Conservation (phyloP, 192 early-diverging fungal species). For the Coemansia sp. region DNA sequence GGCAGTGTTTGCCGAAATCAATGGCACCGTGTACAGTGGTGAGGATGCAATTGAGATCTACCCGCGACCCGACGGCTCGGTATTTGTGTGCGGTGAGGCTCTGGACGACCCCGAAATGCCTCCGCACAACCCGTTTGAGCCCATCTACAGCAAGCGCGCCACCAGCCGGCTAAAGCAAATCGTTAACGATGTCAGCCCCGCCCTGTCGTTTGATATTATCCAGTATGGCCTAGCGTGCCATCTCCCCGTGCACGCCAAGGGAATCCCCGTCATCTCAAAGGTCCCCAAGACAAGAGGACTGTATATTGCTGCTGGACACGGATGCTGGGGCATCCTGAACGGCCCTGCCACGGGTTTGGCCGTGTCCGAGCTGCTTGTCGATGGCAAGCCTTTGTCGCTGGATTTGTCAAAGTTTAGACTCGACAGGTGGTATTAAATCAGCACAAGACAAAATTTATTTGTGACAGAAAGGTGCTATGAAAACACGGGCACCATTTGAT, state of each 20-base stretch:
- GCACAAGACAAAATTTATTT: neutral
- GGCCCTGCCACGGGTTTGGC: constrained; percentile 48
- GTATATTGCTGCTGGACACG: constrained; percentile 48
- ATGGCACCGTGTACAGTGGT: constrained; percentile 51
- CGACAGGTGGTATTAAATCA: constrained; percentile 27
- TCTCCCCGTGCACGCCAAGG: constrained; percentile 42
- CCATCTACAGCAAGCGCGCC: constrained; percentile 46
- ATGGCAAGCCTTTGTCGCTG: constrained; percentile 29
- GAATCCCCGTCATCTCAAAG: constrained; percentile 47
- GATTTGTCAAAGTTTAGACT: constrained; percentile 45
- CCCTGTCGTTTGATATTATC: constrained; percentile 36
- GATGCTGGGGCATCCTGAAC: constrained; percentile 53
- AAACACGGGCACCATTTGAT: neutral
- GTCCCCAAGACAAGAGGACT: constrained; percentile 39
- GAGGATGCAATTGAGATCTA: constrained; percentile 54
- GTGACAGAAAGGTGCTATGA: neutral
- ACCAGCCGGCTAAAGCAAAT: constrained; percentile 47
- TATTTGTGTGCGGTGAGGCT: constrained; percentile 52
- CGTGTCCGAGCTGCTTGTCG: constrained; percentile 40
- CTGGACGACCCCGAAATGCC: constrained; percentile 51
- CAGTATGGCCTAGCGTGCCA: constrained; percentile 48
- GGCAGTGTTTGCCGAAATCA: constrained; percentile 52
- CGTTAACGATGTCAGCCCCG: constrained; percentile 40
- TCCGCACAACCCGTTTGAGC: constrained; percentile 50
- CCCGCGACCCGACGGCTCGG: constrained; percentile 46